Percentiles rank a stretch among this genome's conserved stretches.
Conservation (phyloP, 305 asterid species). For the Ajuga reptans region DNA sequence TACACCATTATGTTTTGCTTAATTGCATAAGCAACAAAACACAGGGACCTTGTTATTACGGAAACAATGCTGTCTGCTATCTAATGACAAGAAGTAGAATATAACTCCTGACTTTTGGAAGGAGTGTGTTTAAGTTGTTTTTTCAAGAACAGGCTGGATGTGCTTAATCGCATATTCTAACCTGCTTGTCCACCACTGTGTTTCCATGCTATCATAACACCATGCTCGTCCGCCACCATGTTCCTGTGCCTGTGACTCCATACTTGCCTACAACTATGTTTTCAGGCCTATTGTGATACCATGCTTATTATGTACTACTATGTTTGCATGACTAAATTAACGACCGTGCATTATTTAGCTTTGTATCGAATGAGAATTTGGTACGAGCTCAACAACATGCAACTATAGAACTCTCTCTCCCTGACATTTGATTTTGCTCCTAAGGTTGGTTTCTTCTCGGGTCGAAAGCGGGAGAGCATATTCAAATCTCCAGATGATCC, state of each 20-base stretch:
- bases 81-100: neutral
- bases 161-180: neutral
- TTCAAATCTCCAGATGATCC: conserved; percentile 96
- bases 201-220: neutral
- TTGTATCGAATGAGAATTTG: too few relatives aligned
- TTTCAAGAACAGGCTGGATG: too few relatives aligned
- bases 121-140: too few relatives aligned
- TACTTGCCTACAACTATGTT: neutral
- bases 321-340: neutral
- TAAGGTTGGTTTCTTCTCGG: conserved; percentile 93
- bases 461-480: conserved; percentile 94
- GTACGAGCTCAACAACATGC: neutral
- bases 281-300: neutral
- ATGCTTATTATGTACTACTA: neutral
- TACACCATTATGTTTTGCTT: neutral
- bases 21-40: neutral
- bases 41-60: neutral
- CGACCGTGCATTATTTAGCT: too few relatives aligned
- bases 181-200: neutral
- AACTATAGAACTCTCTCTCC: neutral
- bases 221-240: neutral
- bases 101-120: too few relatives aligned
- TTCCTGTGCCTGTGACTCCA: too few relatives aligned
- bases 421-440: neutral
- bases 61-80: neutral